Evolutionary conservation across 202 grass and related monocot genomes (phyloP), one percentile per base, ranked within the genome.

Genomic region (Panicum virgatum): DNA sequence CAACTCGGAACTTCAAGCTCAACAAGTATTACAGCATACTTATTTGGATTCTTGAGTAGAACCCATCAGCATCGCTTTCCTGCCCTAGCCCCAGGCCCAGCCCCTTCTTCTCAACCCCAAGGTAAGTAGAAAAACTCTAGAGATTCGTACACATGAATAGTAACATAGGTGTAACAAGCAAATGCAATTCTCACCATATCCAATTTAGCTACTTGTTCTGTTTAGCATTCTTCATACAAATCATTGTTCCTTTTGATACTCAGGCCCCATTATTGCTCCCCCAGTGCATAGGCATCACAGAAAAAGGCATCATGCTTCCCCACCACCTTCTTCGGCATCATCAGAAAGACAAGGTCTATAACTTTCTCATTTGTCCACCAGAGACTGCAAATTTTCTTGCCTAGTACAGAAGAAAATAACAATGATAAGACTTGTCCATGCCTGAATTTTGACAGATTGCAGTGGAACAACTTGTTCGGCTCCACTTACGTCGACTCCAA

Each of bases 401-500:
- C 69, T 73, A 63, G 30, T 43, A 71, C 23, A 48, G 30, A 81
- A 82, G 32, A 59, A 62, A 37, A 26, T 20, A 80, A 65, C 14
- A 83, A 48, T 68, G 27, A 78, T 66, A 74, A 68, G 3, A 54
- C 13, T n/a, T 47, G 25, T 34, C 15, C 52, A 50, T 75, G 15
- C 32, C 73, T 86, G 69, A 25, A 76, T 63, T 81, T 65, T 26
- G 80, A 83, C 84, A 94, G 92, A 88, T 87, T 94, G 89, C 83
- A 81, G 39, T 72, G 73, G 77, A 74, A 81, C 66, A 69, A 73
- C 84, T 72, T 94, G 92, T 87, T 83, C 78, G 34, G 75, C 85
- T 67, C 92, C 92, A 5, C 89, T 94, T 80, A 94, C 92, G 22
- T 91, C 92, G 38, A 91, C 89, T 32, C 92, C 92, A 88, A 89